A percentile compares a stretch with the other conserved stretches of the same genome.
phyloP scores from a whole-genome alignment of 345 rosid genomes.

The Xanthoceras sorbifolium region DNA sequence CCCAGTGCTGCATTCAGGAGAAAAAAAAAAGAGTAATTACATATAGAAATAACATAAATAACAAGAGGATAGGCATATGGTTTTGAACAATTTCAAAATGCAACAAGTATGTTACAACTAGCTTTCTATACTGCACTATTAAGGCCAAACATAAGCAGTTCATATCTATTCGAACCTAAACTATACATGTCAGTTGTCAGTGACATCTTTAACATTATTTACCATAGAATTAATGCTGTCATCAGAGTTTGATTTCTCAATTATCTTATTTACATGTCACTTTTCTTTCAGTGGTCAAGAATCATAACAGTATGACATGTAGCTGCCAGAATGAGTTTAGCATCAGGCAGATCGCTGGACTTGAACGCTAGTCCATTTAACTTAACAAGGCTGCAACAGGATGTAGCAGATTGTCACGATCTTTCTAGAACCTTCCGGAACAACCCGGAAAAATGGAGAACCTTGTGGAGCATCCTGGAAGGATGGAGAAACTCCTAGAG shows the following conservation, averaged over 20 bases:
- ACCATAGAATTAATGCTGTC: neutral
- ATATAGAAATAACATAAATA: neutral
- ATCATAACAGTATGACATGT: neutral
- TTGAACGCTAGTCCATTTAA: neutral
- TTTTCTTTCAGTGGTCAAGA: neutral
- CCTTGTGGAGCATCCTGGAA: no score
- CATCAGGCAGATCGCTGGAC: neutral
- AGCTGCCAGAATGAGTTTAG: neutral
- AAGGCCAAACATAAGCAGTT: neutral
- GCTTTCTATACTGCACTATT: neutral
- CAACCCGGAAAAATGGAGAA: no score
- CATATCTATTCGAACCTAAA: neutral
- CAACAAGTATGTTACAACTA: neutral
- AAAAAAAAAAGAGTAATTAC: conserved; percentile 13
- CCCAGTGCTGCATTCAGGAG: conserved; percentile 71
- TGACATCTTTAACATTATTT: neutral
- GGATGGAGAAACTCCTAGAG: no score
- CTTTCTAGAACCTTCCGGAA: no score
- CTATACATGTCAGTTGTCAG: neutral
- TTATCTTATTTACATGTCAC: neutral
- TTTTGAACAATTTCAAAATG: neutral
- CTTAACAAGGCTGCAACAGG: no score
- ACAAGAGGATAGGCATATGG: neutral
- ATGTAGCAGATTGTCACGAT: no score
- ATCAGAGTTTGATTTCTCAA: neutral